Evolutionary conservation across 2,329 filamentous ascomycete species (phyloP), one percentile per base, ranked within the genome.

Genomic region (Trichophaea hybrida): DNA sequence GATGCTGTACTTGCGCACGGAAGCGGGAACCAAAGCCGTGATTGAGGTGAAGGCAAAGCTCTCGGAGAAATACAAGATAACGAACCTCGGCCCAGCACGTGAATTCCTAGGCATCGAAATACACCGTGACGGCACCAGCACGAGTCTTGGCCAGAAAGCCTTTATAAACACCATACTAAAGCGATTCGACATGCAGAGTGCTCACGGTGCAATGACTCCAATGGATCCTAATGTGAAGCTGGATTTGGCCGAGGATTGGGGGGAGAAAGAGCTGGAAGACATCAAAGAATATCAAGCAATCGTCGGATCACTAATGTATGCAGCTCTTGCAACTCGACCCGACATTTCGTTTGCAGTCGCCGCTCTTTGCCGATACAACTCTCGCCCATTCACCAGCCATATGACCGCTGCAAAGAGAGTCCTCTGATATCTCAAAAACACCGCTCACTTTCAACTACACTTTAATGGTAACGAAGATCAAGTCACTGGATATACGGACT

Each of bases 91-190:
- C 0, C 50, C 56, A 0, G 59, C 48, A 17, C 35, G 37, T 2
- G 68, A 61, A 53, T 71, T 69, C 49, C 60, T 71, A 0, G 67
- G 69, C 1, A 67, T 71, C 31, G 15, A 48, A 17, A 64, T 71
- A 13, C 35, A 56, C 40, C 3, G 46, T 34, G 6, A 35, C 46
- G 10, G 46, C 44, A 31, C 1, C 6, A 1, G 5, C 12, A 53
- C 34, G 2, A 32, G 15, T 13, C 2, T 53, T 37, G 6, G 31
- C 4, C 50, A 53, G 17, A 10, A 53, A 2, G 3, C 2, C 24
- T 53, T 32, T 4, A 2, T 53, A 2, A 1, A 1, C 17, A 35
- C 10, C 38, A 60, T 50, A 17, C 44, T 37, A 24, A 48, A 24
- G 17, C 33, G 48, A 33, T 56, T 33, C 31, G 33, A 17, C 5